Base-by-base conservation (phyloP, 1,139 yeast genomes). In the Magnusiomyces suaveolens region DNA sequence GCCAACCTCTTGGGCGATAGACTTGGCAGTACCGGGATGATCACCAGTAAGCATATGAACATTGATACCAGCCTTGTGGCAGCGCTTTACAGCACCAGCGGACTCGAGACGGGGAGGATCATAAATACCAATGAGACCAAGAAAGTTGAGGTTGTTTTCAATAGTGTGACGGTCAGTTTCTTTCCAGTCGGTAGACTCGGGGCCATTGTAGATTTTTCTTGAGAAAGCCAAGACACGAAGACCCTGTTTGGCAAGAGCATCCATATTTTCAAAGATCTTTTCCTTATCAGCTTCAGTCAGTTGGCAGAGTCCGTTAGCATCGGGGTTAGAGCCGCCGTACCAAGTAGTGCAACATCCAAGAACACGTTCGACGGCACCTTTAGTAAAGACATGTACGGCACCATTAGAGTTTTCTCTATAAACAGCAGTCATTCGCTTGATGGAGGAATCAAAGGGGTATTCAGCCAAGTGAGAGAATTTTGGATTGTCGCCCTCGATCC, bases 11-110 rank as follows among this genome's bases (percentile, higher is more conserved):
- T 81, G 84, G 14, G 95, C 92, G 71, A 85, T 85, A 1, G 92
- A 89, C 56, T 76, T 74, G 25, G 94, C 95, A 50, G 95, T 86
- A 47, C 86, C 85, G 2, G 87, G 87, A 64, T 84, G 92, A 65
- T 86, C 94, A 61, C 95, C 94, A 26, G 94, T 86, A 53, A 86
- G 79, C 94, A 86, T 86, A 63, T 83, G 89, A 50, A 86, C 94
- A 62, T 82, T 82, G 61, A 86, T 83, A 54, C 94, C 94, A 23
- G 94, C 94, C 51, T 69, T 72, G 64, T 84, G 90, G 66, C 92
- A 85, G 60, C 73, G 69, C 61, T 77, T 77, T 43, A 86, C 94
- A 2, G 88, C 81, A 12, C 73, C 77, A 18, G 83, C 81, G 21
- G 89, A 80, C 71, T 85, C 92, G 8, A 75, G 74, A 63, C 95